Percentiles rank a stretch among this genome's conserved stretches.
These are phyloP conservation scores for Fusarium liriodendri DNA, from an alignment of 2,329 filamentous ascomycete species.

Conservation along the genomic window DNA sequence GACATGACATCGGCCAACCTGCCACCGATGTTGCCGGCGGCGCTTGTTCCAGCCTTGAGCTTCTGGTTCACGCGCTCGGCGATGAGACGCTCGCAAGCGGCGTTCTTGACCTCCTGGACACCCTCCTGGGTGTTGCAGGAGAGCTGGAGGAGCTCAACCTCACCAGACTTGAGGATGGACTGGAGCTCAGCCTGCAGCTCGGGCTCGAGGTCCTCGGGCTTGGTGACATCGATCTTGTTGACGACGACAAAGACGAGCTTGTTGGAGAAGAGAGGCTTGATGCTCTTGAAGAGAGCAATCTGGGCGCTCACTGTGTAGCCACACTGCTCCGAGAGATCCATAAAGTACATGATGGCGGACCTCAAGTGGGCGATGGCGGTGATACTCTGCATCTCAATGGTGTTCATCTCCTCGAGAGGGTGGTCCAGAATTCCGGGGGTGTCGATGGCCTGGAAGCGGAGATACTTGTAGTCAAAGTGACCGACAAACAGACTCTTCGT, in stretches of 20 bases:
- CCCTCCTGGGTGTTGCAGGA: constrained; percentile 96
- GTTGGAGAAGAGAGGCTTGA: constrained; percentile 96
- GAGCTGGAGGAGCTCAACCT: constrained; percentile 92
- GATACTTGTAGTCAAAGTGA: constrained; percentile 92
- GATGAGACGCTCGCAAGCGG: constrained; percentile 91
- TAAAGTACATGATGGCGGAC: constrained; percentile 96
- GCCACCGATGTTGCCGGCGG: constrained; percentile 79
- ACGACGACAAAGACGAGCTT: constrained; percentile 97
- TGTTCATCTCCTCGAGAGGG: constrained; percentile 99
- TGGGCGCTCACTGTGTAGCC: constrained; percentile 94
- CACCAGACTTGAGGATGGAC: constrained; percentile 82
- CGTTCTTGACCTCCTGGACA: constrained; percentile 94
- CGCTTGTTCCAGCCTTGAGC: constrained; percentile 88
- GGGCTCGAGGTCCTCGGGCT: constrained; percentile 85
- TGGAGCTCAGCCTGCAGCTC: constrained; percentile 84
- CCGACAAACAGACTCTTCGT: constrained; percentile 98
- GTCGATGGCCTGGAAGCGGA: constrained; percentile 81
- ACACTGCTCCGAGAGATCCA: constrained; percentile 97
- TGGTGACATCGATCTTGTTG: constrained; percentile 97
- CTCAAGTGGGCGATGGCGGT: constrained; percentile 97
- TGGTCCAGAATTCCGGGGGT: constrained; percentile 99
- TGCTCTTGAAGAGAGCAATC: constrained; percentile 94
- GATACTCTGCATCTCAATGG: constrained; percentile 98
- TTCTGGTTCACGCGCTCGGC: constrained; percentile 96
- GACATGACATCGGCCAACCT: constrained; percentile 91